Evolutionary conservation across 331 rosid genomes (phyloP), one percentile per base, ranked within the genome.

Genomic region (Saraca asoca): DNA sequence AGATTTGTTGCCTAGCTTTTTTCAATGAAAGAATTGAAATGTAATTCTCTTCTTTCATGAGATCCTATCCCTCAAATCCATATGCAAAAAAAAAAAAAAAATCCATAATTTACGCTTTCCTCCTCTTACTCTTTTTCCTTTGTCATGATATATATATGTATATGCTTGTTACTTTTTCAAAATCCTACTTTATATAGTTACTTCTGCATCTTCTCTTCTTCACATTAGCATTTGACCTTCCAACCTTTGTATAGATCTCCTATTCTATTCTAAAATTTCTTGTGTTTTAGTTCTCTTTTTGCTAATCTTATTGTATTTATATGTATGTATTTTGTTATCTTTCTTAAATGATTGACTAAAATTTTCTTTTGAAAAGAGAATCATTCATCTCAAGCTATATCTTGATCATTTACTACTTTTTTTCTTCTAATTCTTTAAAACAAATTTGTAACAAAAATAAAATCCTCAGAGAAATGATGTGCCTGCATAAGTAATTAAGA

Each of bases 21-120:
- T 46, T 7, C 81, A 41, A 78, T 57, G 80, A 62, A 79, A 75
- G 78, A 58, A 53, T 84, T 69, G 84, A 79, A 58, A 76, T 33
- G 65, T 24, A 61, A 63, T 67, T 70, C 73, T 66, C 78, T 70
- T 73, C 61, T 54, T 76, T 77, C 82, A 66, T 82, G 85, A 76
- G 87, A 83, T 83, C 88, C 82, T 73, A 83, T 79, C 74, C 69
- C 69, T 66, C 75, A 65, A 74, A 44, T 76, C 72, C 72, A 75
- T 75, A 66, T 66, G 79, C 67, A 74, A 54, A 73, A 11, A 70
- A 24, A 24, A 24, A 1, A 24, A 24, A 24, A 24, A n/a, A n/a
- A n/a, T n/a, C 31, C 31, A 1, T 24, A 1, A 24, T 3, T 24
- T 24, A 24, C 3, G 31, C 31, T 24, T 24, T 57, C 55, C 18